phyloP scores from a whole-genome alignment of 768 basidiomycete species.

The Rubroboletus satanas region DNA sequence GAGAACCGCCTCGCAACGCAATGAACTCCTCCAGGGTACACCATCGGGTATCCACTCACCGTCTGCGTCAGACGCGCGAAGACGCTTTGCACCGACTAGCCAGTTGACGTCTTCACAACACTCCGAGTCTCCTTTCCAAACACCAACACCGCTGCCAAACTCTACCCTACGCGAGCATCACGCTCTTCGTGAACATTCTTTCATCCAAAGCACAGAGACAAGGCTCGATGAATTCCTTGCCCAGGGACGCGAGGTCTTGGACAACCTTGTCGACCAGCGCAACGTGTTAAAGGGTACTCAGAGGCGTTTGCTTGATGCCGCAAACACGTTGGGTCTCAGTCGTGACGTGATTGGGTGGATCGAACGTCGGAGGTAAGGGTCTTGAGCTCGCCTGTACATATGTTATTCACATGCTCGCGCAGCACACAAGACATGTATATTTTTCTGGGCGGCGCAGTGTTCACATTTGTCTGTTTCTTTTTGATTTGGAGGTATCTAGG shows the following conservation, averaged over 20 bases:
- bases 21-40: slow-evolving; percentile 56
- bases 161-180: slow-evolving; percentile 64
- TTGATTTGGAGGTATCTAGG: slow-evolving; percentile 91
- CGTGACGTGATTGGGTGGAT: slow-evolving; percentile 97
- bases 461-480: slow-evolving; percentile 93
- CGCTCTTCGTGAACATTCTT: slow-evolving; percentile 85
- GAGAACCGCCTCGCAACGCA: slow-evolving; percentile 57
- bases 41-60: slow-evolving; percentile 37
- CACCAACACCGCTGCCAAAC: slow-evolving; percentile 49
- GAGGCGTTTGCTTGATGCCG: slow-evolving; percentile 78
- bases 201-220: slow-evolving; percentile 77
- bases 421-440: slow-evolving; percentile 97
- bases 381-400: neutral
- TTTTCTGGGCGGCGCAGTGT: slow-evolving; percentile 76
- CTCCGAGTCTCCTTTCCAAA: slow-evolving; percentile 86
- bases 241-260: slow-evolving; percentile 87
- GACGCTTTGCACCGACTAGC: slow-evolving; percentile 48
- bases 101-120: slow-evolving; percentile 47
- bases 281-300: slow-evolving; percentile 95
- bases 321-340: slow-evolving; percentile 92
- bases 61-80: slow-evolving; percentile 48
- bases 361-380: slow-evolving; percentile 77
- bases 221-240: slow-evolving; percentile 87
- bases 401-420: slow-evolving; percentile 12
- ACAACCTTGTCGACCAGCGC: slow-evolving; percentile 89